Percentiles rank a stretch among this genome's conserved stretches.
Conservation (phyloP, 768 basidiomycete genomes). For the Lentinus brumalis region DNA sequence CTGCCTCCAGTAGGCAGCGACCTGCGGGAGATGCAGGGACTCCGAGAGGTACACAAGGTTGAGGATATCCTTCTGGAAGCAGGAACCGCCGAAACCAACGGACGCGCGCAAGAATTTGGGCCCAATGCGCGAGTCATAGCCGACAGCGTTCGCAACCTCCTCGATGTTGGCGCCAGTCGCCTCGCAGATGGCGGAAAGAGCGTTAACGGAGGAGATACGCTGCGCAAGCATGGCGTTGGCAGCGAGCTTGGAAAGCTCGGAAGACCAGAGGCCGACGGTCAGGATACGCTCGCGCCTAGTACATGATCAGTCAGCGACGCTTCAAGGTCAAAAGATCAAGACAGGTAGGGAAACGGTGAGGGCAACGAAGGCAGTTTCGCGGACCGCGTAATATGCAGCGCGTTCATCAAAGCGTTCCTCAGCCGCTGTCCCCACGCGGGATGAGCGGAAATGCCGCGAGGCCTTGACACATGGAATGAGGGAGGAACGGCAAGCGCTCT, state of each 20-base stretch:
- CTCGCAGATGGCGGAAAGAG: slow-evolving; percentile 97
- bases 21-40: slow-evolving; percentile 92
- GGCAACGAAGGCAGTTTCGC: too few relatives aligned
- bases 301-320: background rate
- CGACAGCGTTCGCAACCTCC: slow-evolving; percentile 94
- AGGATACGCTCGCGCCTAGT: slow-evolving; percentile 74
- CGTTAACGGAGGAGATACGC: slow-evolving; percentile 97
- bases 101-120: slow-evolving; percentile 94
- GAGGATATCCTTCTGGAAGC: slow-evolving; percentile 99
- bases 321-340: background rate
- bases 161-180: slow-evolving; percentile 98
- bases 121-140: slow-evolving; percentile 90
- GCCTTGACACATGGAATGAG: too few relatives aligned
- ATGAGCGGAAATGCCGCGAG: too few relatives aligned
- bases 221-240: slow-evolving; percentile 99
- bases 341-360: too few relatives aligned
- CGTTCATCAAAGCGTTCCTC: too few relatives aligned
- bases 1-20: slow-evolving; percentile 96
- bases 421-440: too few relatives aligned
- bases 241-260: slow-evolving; percentile 96
- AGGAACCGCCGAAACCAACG: slow-evolving; percentile 96
- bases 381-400: too few relatives aligned
- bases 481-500: too few relatives aligned
- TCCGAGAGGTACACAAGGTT: slow-evolving; percentile 98
- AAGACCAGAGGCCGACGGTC: slow-evolving; percentile 97